phyloP scores from a whole-genome alignment of 768 basidiomycete species.

The Inosperma sp. region DNA sequence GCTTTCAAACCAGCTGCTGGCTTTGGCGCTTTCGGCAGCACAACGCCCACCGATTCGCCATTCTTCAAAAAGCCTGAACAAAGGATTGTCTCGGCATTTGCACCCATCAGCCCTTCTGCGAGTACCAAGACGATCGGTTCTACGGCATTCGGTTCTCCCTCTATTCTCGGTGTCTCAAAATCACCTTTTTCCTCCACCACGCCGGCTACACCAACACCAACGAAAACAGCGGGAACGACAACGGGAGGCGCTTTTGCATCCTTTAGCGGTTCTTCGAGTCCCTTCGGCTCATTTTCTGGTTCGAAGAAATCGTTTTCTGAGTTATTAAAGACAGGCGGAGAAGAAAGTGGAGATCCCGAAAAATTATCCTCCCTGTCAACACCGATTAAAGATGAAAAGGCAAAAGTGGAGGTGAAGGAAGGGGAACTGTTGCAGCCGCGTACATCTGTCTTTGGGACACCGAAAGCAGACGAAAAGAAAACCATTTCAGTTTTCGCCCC shows the following conservation, averaged over 20 bases:
- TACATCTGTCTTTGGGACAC: constrained; percentile 15
- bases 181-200: constrained; percentile 29
- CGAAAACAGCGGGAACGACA: constrained; percentile 26
- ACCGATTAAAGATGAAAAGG: background rate
- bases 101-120: constrained; percentile 21
- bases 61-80: constrained; percentile 44
- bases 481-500: background rate
- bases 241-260: constrained; percentile 46
- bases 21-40: constrained; percentile 47
- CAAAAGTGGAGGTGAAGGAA: constrained; percentile 1
- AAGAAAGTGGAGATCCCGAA: constrained; percentile 15
- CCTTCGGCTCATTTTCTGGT: constrained; percentile 41
- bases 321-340: constrained; percentile 42
- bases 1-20: constrained; percentile 38
- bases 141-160: constrained; percentile 36
- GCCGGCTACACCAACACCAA: constrained; percentile 24
- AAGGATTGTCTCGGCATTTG: constrained; percentile 37
- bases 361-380: constrained; percentile 7
- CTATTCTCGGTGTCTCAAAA: constrained; percentile 31
- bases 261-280: constrained; percentile 40
- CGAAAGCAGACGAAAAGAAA: constrained; percentile 4
- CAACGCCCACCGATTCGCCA: constrained; percentile 43
- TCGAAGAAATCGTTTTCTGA: constrained; percentile 53
- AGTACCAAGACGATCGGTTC: constrained; percentile 19
- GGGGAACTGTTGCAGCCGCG: constrained; percentile 4